Evolutionary conservation across 306 rosid genomes (phyloP), one percentile per base, ranked within the genome.

Genomic region (Casuarina equisetifolia): DNA sequence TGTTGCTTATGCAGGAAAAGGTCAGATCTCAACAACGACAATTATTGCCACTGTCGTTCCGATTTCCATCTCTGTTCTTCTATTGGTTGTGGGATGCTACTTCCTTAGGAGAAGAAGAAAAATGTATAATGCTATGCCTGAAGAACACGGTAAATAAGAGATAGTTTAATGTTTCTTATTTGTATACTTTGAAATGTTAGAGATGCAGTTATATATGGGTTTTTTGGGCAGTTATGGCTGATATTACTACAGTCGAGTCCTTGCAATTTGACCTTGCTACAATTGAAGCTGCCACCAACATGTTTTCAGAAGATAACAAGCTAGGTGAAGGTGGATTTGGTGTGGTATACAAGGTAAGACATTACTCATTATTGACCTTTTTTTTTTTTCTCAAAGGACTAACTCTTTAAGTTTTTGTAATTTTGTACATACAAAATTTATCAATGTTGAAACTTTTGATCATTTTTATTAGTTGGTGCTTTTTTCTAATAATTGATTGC

Each of bases 251-350:
- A 0, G 64, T 19, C 8, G 39, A 20, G 36, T 73, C 81, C 15
- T 58, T 82, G 32, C 79, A 55, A 57, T 72, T 45, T 49, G 13
- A 53, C 38, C 20, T 81, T 32, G 52, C 17, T 11, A 76, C 74
- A 16, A 72, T 76, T 46, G 70, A 81, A 35, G 17, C 70, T 53
- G 84, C 81, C 5, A 81, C 81, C 4, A 67, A 73, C 58, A 82
- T 66, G 6, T 82, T 82, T 54, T 82, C 85, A 19, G 75, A 7
- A 2, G 35, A 68, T 0, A 66, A 77, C 61, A 75, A 11, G 39
- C 5, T 81, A 9, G 85, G 84, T 42, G 55, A 77, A 77, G 82
- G 85, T 19, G 82, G 79, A 67, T 82, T 82, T 46, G 85, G 82
- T 40, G 85, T 32, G 4, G 85, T 77, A 45, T 82, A 55, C 73